phyloP scores from a whole-genome alignment of 331 rosid species.

The Malus hybrid region DNA sequence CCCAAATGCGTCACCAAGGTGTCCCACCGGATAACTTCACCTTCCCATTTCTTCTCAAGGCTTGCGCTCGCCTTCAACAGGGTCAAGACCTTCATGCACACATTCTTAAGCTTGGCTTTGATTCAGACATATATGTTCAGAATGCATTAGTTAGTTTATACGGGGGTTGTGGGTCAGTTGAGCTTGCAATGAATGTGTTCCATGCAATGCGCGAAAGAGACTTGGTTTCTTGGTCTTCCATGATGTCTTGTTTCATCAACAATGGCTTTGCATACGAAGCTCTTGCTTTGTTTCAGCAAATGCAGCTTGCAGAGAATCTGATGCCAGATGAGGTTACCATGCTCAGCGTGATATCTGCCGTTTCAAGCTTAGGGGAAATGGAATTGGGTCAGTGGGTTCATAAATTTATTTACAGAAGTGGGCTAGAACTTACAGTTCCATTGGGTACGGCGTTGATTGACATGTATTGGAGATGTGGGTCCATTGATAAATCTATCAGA shows the following conservation, averaged over 20 bases:
- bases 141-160: conserved; percentile 44
- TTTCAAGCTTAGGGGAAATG: conserved; percentile 48
- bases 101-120: conserved; percentile 42
- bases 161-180: conserved; percentile 31
- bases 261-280: conserved; percentile 39
- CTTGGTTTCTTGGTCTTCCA: conserved; percentile 65
- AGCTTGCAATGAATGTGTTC: conserved; percentile 41
- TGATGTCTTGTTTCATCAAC: conserved; percentile 38
- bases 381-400: conserved; percentile 61
- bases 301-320: conserved; percentile 37
- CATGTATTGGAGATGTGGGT: conserved; percentile 69
- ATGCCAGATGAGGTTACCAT: conserved; percentile 46
- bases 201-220: conserved; percentile 43
- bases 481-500: conserved; percentile 38
- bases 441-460: conserved; percentile 59
- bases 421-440: conserved; percentile 35
- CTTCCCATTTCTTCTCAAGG: conserved; percentile 60
- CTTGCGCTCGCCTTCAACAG: conserved; percentile 24
- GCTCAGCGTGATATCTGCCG: conserved; percentile 48
- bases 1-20: conserved; percentile 35
- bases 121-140: conserved; percentile 38
- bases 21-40: conserved; percentile 52
- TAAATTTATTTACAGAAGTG: conserved; percentile 20
- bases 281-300: conserved; percentile 37
- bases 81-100: conserved; percentile 38